These are phyloP conservation scores for Pyronema domesticum DNA, from an alignment of 495 filamentous ascomycete genomes.

Conservation along the genomic window DNA sequence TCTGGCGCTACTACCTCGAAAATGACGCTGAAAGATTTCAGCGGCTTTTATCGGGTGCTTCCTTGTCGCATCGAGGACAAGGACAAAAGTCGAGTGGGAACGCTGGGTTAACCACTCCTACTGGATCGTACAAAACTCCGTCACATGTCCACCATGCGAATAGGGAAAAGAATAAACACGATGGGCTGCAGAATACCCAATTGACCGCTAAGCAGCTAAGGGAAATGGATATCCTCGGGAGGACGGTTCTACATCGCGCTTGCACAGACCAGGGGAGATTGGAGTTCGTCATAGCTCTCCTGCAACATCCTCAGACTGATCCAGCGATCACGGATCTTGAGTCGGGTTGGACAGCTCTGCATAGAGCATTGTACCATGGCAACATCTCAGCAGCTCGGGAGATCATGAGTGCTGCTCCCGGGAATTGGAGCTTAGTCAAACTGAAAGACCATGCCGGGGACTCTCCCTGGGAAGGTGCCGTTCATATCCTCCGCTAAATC, in stretches of 20 bases:
- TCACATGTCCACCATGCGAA: conserved; percentile 8
- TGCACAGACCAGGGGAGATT: conserved; percentile 47
- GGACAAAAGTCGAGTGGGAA: conserved; percentile 19
- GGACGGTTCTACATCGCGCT: conserved; percentile 71
- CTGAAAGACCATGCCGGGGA: conserved; percentile 90
- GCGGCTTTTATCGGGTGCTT: conserved; percentile 50
- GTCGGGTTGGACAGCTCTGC: conserved; percentile 89
- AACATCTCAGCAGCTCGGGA: conserved; percentile 72
- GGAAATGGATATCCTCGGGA: conserved; percentile 60
- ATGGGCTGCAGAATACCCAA: conserved; percentile 3
- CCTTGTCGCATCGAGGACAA: conserved; percentile 31
- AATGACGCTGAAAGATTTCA: conserved; percentile 88
- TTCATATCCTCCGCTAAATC: neutral
- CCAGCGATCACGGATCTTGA: conserved; percentile 73
- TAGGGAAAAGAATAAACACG: conserved; percentile 7
- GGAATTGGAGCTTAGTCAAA: conserved; percentile 54
- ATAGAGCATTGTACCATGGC: conserved; percentile 81
- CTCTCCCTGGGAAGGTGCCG: conserved; percentile 40
- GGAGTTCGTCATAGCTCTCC: conserved; percentile 55
- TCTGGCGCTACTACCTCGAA: conserved; percentile 91
- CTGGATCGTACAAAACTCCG: conserved; percentile 3
- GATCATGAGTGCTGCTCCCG: conserved; percentile 51
- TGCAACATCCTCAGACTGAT: conserved; percentile 69
- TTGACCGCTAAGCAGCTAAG: conserved; percentile 33
- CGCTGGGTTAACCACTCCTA: conserved; percentile 14